A percentile compares a stretch with the other conserved stretches of the same genome.
phyloP scores from a whole-genome alignment of 2,329 filamentous ascomycete species.

The Cordyceps cicadae region DNA sequence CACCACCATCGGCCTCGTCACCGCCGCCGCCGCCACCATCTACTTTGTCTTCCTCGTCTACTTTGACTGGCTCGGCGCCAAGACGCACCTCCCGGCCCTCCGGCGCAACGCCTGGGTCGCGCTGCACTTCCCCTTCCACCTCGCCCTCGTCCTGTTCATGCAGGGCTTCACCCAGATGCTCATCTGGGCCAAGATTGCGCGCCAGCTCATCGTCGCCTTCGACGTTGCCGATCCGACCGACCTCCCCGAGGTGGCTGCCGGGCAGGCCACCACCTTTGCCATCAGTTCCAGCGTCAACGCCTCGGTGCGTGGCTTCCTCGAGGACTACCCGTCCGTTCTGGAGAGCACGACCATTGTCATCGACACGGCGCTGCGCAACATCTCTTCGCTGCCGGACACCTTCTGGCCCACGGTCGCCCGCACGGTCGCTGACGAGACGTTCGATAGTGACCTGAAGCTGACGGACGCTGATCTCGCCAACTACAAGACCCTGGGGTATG shows the following conservation, averaged over 20 bases:
- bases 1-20: slow-evolving; percentile 32
- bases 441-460: neutral
- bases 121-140: slow-evolving; percentile 55
- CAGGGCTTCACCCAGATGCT: slow-evolving; percentile 53
- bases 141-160: slow-evolving; percentile 54
- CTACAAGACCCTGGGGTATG: neutral
- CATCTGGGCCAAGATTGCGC: slow-evolving; percentile 34
- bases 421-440: neutral
- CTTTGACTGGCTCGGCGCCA: slow-evolving; percentile 54
- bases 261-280: slow-evolving; percentile 13
- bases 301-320: slow-evolving; percentile 18
- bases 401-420: slow-evolving; percentile 20
- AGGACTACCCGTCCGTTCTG: slow-evolving; percentile 21
- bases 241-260: slow-evolving; percentile 16
- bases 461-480: neutral
- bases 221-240: slow-evolving; percentile 13
- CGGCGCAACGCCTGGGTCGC: slow-evolving; percentile 52
- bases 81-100: slow-evolving; percentile 46
- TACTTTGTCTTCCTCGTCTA: slow-evolving; percentile 40
- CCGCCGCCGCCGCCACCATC: slow-evolving; percentile 31
- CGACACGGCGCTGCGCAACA: slow-evolving; percentile 19
- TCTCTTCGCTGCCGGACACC: slow-evolving; percentile 20
- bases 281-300: neutral
- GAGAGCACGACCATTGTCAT: slow-evolving; percentile 16
- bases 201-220: slow-evolving; percentile 19